These are phyloP conservation scores for Tetrastigma voinierianum DNA, from an alignment of 164 flowering plant genomes.

Conservation along the genomic window DNA sequence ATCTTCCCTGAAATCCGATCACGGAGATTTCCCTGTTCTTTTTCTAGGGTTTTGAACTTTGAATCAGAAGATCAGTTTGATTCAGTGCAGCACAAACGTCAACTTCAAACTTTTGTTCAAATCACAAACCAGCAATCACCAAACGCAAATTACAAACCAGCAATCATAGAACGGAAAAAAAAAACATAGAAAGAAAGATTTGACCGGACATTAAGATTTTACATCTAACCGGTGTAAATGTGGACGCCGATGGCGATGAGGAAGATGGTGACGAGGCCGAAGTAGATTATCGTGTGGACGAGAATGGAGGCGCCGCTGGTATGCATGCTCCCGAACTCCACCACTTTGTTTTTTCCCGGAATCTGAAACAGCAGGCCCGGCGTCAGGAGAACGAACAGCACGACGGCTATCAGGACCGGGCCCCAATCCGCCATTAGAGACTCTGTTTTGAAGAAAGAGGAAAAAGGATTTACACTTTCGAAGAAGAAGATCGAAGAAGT, in stretches of 20 bases:
- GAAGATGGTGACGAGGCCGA: conserved; percentile 40
- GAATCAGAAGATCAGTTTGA: no score
- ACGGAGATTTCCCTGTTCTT: no score
- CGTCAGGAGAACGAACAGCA: conserved; percentile 41
- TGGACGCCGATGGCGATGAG: conserved; percentile 28
- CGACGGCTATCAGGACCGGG: conserved; percentile 42
- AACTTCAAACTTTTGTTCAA: no score
- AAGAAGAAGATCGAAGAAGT: background rate
- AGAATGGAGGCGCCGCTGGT: conserved; percentile 37
- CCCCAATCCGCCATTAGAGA: conserved; percentile 49
- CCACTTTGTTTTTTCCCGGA: conserved; percentile 29
- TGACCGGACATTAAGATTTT: no score
- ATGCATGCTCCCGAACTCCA: conserved; percentile 40
- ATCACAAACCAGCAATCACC: no score
- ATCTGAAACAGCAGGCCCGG: conserved; percentile 53
- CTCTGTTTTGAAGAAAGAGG: background rate
- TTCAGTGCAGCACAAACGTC: no score
- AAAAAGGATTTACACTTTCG: background rate
- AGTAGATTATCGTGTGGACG: conserved; percentile 31
- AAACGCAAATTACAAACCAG: no score
- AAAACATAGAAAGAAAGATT: no score
- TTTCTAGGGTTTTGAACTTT: no score
- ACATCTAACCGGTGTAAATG: conserved; percentile 21
- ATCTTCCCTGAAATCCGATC: no score
- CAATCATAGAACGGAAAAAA: no score